Conservation (phyloP, 2,329 filamentous ascomycete genomes). For the Emydomyces testavorans region DNA sequence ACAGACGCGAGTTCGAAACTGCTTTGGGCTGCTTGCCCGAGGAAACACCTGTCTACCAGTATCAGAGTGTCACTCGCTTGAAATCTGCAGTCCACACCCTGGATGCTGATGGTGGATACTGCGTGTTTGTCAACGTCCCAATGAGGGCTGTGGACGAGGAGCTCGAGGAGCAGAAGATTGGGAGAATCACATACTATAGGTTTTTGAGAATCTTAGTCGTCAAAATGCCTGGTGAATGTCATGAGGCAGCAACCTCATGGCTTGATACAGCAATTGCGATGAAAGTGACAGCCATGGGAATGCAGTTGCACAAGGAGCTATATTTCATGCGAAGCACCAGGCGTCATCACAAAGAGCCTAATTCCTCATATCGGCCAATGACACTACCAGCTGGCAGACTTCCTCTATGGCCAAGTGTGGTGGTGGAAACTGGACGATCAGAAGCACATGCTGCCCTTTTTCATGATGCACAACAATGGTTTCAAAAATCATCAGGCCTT, state of each 20-base stretch:
- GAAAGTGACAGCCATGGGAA: background rate
- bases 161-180: background rate
- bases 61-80: slow-evolving; percentile 11
- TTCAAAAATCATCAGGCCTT: too few species aligned
- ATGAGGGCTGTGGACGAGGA: background rate
- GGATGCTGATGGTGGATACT: slow-evolving; percentile 9
- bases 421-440: background rate
- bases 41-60: slow-evolving; percentile 10
- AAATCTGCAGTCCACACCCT: slow-evolving; percentile 7
- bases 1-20: slow-evolving; percentile 8
- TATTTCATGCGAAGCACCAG: background rate
- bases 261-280: background rate
- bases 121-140: slow-evolving; percentile 8
- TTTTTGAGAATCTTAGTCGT: background rate
- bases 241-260: slow-evolving; percentile 7
- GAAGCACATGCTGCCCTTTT: too few species aligned
- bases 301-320: background rate
- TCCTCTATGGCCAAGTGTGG: background rate
- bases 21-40: slow-evolving; percentile 4
- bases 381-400: background rate
- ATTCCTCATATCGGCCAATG: background rate
- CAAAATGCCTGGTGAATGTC: slow-evolving; percentile 1
- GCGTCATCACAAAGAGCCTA: background rate
- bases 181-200: background rate
- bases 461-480: too few species aligned